Percentiles rank a stretch among this genome's conserved stretches.
Conservation (phyloP, 2,329 filamentous ascomycete genomes). For the Apiospora aurea region DNA sequence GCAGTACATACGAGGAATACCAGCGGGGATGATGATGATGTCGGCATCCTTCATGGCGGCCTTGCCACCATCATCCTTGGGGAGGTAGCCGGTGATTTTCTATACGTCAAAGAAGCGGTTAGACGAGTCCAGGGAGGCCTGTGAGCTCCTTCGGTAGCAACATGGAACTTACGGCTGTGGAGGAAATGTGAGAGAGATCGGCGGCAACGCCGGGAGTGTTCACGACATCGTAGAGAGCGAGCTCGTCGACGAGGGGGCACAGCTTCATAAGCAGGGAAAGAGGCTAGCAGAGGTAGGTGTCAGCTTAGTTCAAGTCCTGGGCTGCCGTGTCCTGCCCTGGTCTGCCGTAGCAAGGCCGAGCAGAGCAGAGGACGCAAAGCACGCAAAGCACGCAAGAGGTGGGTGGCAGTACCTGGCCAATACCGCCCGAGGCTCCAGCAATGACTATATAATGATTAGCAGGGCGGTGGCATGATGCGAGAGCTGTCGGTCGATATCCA, state of each 20-base stretch:
- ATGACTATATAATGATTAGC: slow-evolving; percentile 62
- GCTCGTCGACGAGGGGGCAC: slow-evolving; percentile 85
- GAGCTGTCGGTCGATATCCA: slow-evolving; percentile 28
- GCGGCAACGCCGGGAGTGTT: slow-evolving; percentile 96
- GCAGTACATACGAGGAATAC: slow-evolving; percentile 83
- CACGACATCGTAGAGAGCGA: slow-evolving; percentile 98
- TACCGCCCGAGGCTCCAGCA: slow-evolving; percentile 96
- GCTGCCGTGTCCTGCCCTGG: not conserved
- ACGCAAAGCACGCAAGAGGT: not conserved
- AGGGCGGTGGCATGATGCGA: not conserved
- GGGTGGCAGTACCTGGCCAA: slow-evolving; percentile 81
- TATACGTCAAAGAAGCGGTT: slow-evolving; percentile 43
- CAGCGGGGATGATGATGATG: slow-evolving; percentile 95
- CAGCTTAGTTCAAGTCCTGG: not conserved
- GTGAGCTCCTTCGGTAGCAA: slow-evolving; percentile 28
- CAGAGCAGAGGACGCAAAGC: not conserved
- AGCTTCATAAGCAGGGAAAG: slow-evolving; percentile 96
- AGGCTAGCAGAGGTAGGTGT: slow-evolving; percentile 64
- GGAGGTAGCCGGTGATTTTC: slow-evolving; percentile 89
- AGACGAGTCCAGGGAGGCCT: not conserved
- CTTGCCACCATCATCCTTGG: slow-evolving; percentile 85
- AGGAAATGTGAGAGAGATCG: slow-evolving; percentile 97
- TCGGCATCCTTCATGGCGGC: slow-evolving; percentile 90
- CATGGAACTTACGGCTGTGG: slow-evolving; percentile 68
- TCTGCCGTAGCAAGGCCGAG: slow-evolving; percentile 5